Conservation (phyloP, 352 stramenopile species). For the Pelagophyceae sp. region DNA sequence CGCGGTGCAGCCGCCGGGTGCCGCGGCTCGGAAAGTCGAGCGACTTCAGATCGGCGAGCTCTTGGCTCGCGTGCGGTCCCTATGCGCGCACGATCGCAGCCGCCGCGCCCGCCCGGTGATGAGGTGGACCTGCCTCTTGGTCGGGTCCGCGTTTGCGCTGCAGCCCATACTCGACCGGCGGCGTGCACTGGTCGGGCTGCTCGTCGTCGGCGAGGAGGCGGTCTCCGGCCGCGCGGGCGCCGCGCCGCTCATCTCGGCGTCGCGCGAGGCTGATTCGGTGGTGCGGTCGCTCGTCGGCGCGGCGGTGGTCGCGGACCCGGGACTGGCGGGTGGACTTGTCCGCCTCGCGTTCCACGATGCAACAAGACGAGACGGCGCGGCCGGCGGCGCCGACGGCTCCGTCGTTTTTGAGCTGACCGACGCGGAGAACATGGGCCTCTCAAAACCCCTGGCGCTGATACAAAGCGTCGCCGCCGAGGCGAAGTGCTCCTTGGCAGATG, state of each 20-base stretch:
- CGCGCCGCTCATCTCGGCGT: too few relatives aligned
- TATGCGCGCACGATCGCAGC: too few relatives aligned
- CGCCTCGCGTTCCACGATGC: constrained; percentile 47
- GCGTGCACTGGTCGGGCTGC: neutral
- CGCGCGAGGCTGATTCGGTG: neutral
- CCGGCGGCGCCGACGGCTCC: constrained; percentile 41
- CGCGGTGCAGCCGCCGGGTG: too few relatives aligned
- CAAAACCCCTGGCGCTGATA: constrained; percentile 35
- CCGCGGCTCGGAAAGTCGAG: too few relatives aligned
- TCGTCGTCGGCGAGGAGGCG: neutral
- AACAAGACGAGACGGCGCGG: constrained; percentile 23
- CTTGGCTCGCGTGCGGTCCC: too few relatives aligned
- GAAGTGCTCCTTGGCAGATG: constrained; percentile 38
- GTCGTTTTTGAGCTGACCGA: constrained; percentile 42
- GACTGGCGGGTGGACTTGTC: constrained; percentile 36
- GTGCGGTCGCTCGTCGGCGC: neutral
- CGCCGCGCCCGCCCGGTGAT: too few relatives aligned
- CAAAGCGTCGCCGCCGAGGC: constrained; percentile 1
- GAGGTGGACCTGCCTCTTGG: too few relatives aligned
- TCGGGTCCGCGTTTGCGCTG: too few relatives aligned
- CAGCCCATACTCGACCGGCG: too few relatives aligned
- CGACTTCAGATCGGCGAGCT: too few relatives aligned
- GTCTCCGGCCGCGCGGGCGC: neutral
- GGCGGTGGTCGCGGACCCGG: constrained; percentile 20
- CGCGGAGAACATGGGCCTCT: constrained; percentile 41